Percentiles rank a stretch among this genome's conserved stretches.
Evolutionary conservation across 257 asterid species (phyloP).

Genomic region (Solanum paucissectum): DNA sequence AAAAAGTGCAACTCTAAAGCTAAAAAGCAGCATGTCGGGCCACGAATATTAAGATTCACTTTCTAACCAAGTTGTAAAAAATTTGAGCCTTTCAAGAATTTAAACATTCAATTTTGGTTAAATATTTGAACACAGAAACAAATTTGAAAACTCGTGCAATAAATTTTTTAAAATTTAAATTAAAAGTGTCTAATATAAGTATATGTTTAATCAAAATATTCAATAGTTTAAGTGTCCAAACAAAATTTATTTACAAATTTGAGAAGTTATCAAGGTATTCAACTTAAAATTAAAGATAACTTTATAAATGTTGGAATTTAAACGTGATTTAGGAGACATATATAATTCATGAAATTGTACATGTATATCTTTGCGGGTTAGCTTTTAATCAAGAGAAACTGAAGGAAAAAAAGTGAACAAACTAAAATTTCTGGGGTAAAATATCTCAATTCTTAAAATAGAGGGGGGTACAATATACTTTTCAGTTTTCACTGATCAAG

Average conservation of each 20-base stretch:
- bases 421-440: not conserved
- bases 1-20: not conserved
- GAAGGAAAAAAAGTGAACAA: not conserved
- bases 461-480: not conserved
- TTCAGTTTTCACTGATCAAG: not conserved
- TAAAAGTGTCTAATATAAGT: too few species aligned
- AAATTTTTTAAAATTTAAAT: too few species aligned
- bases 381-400: not conserved
- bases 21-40: not conserved
- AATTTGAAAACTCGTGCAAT: not conserved
- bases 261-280: not conserved
- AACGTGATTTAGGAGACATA: not conserved
- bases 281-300: not conserved
- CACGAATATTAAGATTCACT: not conserved
- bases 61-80: not conserved
- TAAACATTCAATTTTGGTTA: not conserved
- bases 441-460: not conserved
- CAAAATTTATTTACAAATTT: not conserved
- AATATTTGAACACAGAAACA: too few species aligned
- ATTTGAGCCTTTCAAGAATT: not conserved
- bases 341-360: not conserved
- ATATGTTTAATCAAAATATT: too few species aligned
- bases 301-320: not conserved
- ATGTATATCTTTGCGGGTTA: not conserved
- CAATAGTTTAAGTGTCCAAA: not conserved